phyloP scores from a whole-genome alignment of 805 yeast species.

The Saccharomycopsis schoenii region DNA sequence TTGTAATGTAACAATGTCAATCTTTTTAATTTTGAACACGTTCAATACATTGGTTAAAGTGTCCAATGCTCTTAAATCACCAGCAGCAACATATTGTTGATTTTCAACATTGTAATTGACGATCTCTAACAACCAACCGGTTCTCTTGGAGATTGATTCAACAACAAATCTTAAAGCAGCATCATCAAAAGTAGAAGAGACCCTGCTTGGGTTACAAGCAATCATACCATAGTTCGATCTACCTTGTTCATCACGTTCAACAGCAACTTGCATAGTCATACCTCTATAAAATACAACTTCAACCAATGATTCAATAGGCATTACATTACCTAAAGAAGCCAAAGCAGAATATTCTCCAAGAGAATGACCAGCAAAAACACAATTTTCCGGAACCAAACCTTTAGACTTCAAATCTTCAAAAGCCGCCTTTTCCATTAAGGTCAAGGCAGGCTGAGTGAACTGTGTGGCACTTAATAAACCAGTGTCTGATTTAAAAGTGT shows the following conservation, averaged over 20 bases:
- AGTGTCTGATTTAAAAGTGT: slow-evolving; percentile 83
- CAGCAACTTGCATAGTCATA: slow-evolving; percentile 99
- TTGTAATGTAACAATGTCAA: slow-evolving; percentile 82
- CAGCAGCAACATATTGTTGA: slow-evolving; percentile 97
- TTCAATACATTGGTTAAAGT: slow-evolving; percentile 88
- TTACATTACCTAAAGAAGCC: slow-evolving; percentile 93
- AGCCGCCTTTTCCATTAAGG: slow-evolving; percentile 98
- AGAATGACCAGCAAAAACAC: slow-evolving; percentile 98
- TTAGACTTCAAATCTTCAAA: slow-evolving; percentile 95
- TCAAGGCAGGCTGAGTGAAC: slow-evolving; percentile 98
- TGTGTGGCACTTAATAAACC: slow-evolving; percentile 97
- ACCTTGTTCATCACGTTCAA: slow-evolving; percentile 90
- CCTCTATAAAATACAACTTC: slow-evolving; percentile 99
- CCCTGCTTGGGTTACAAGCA: slow-evolving; percentile 95
- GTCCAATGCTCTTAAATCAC: slow-evolving; percentile 93
- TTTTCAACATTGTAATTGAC: slow-evolving; percentile 97
- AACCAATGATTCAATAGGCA: slow-evolving; percentile 95
- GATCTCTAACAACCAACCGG: slow-evolving; percentile 93
- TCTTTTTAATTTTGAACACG: slow-evolving; percentile 86
- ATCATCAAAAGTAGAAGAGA: slow-evolving; percentile 79
- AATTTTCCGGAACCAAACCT: slow-evolving; percentile 89
- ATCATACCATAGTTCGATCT: slow-evolving; percentile 99
- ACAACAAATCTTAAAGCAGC: slow-evolving; percentile 92
- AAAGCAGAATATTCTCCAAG: slow-evolving; percentile 98
- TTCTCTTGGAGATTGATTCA: slow-evolving; percentile 71